Conservation (phyloP, 2,329 filamentous ascomycete genomes). For the Aspergillus piperis region DNA sequence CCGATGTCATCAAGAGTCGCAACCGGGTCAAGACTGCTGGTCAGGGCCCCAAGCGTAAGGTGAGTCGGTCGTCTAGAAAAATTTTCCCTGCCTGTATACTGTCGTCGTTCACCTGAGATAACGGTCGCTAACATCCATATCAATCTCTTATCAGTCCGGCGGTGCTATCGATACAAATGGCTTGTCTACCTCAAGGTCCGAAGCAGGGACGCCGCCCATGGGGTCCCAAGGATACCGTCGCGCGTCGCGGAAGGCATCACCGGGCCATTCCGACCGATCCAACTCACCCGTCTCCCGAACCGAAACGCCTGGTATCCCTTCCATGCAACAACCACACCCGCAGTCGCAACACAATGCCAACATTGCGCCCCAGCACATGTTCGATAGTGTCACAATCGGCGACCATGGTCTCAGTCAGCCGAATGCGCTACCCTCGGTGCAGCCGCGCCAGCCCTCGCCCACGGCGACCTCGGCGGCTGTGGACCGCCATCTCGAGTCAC, state of each 20-base stretch:
- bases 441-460: slow-evolving; percentile 61
- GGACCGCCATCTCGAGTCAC: slow-evolving; percentile 66
- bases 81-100: slow-evolving; percentile 21
- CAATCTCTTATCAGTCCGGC: slow-evolving; percentile 40
- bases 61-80: slow-evolving; percentile 44
- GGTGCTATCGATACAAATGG: slow-evolving; percentile 57
- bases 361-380: slow-evolving; percentile 74
- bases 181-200: slow-evolving; percentile 58
- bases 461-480: slow-evolving; percentile 60
- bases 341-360: slow-evolving; percentile 66
- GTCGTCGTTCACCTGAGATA: slow-evolving; percentile 18
- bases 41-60: slow-evolving; percentile 81
- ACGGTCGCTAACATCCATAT: slow-evolving; percentile 27
- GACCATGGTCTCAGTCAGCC: slow-evolving; percentile 66
- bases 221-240: slow-evolving; percentile 61
- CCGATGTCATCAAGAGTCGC: slow-evolving; percentile 98
- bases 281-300: slow-evolving; percentile 79
- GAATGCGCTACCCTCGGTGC: slow-evolving; percentile 53
- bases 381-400: slow-evolving; percentile 69
- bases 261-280: slow-evolving; percentile 71
- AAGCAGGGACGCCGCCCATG: slow-evolving; percentile 59
- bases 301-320: slow-evolving; percentile 68
- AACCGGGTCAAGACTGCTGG: slow-evolving; percentile 92
- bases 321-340: slow-evolving; percentile 46
- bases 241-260: slow-evolving; percentile 69